A percentile compares a stretch with the other conserved stretches of the same genome.
phyloP scores from a whole-genome alignment of 2,329 filamentous ascomycete genomes.

The Trichoderma atroviride region DNA sequence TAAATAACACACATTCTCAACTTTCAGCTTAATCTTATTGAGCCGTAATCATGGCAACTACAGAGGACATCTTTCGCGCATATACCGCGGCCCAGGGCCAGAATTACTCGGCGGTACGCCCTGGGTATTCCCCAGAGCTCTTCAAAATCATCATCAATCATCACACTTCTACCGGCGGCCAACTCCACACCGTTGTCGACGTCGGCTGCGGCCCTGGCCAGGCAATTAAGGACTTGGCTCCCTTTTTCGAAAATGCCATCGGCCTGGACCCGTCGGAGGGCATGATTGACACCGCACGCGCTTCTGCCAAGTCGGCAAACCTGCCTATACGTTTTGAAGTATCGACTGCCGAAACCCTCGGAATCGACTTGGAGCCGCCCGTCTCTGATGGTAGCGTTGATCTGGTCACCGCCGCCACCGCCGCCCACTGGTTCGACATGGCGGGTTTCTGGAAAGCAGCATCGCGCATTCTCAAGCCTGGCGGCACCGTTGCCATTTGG shows the following conservation, averaged over 20 bases:
- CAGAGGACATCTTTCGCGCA: not conserved
- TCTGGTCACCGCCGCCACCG: slow-evolving; percentile 43
- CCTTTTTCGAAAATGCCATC: slow-evolving; percentile 48
- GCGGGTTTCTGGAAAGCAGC: slow-evolving; percentile 52
- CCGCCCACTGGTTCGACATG: slow-evolving; percentile 63
- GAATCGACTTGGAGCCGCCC: not conserved
- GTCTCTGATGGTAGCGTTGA: not conserved
- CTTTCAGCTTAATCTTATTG: not conserved
- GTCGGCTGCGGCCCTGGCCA: slow-evolving; percentile 61
- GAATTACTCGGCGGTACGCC: not conserved
- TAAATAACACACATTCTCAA: not conserved
- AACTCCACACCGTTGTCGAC: slow-evolving; percentile 50
- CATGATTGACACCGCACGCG: slow-evolving; percentile 55
- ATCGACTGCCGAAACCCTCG: not conserved
- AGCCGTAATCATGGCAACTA: not conserved
- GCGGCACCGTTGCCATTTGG: slow-evolving; percentile 60
- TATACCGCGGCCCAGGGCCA: not conserved
- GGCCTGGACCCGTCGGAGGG: slow-evolving; percentile 55
- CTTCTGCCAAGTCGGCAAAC: slow-evolving; percentile 38
- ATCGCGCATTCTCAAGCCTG: slow-evolving; percentile 50
- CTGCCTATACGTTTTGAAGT: not conserved
- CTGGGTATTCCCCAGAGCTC: not conserved
- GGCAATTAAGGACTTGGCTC: slow-evolving; percentile 36
- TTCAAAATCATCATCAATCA: slow-evolving; percentile 34
- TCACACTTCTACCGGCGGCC: slow-evolving; percentile 51